Conservation (phyloP, 2,329 filamentous ascomycete genomes). For the Zasmidium cellare region DNA sequence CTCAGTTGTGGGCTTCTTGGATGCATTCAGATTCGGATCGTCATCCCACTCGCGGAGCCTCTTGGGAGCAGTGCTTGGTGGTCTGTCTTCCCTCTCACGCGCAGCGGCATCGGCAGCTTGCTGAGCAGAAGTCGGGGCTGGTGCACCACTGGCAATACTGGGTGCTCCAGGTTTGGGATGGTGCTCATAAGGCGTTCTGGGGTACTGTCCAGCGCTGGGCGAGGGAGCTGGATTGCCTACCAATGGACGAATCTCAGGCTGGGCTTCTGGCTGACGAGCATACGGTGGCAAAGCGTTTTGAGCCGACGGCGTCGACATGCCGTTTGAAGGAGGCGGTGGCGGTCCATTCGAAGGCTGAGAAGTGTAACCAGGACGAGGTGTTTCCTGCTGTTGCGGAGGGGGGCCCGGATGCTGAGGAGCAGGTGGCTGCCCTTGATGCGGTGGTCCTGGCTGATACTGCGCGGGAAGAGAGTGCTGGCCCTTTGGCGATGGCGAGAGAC, state of each 20-base stretch:
- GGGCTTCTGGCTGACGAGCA: slow-evolving; percentile 61
- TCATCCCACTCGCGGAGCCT: slow-evolving; percentile 91
- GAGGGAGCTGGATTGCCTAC: slow-evolving; percentile 80
- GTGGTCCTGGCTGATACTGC: slow-evolving; percentile 49
- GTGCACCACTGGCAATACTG: slow-evolving; percentile 68
- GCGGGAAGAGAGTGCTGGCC: slow-evolving; percentile 54
- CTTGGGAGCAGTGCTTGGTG: slow-evolving; percentile 76
- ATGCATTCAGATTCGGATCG: slow-evolving; percentile 53
- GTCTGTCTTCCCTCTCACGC: slow-evolving; percentile 70
- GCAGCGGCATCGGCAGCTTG: slow-evolving; percentile 65
- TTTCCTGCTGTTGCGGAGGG: slow-evolving; percentile 21
- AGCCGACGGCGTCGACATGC: slow-evolving; percentile 47
- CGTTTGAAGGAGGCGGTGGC: slow-evolving; percentile 23
- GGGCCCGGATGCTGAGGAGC: slow-evolving; percentile 51
- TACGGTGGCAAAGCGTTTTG: slow-evolving; percentile 66
- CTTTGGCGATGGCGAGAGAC: slow-evolving; percentile 61
- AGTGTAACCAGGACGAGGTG: slow-evolving; percentile 24
- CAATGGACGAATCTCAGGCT: slow-evolving; percentile 77
- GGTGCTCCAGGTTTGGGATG: slow-evolving; percentile 64
- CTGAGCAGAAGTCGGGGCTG: slow-evolving; percentile 60
- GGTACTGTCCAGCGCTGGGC: slow-evolving; percentile 72
- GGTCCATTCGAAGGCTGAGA: slow-evolving; percentile 25
- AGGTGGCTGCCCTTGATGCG: slow-evolving; percentile 45
- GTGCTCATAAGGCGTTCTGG: slow-evolving; percentile 76
- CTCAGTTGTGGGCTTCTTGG: slow-evolving; percentile 86